phyloP scores from a whole-genome alignment of 2,329 filamentous ascomycete genomes.

The Tolypocladium amazonense region DNA sequence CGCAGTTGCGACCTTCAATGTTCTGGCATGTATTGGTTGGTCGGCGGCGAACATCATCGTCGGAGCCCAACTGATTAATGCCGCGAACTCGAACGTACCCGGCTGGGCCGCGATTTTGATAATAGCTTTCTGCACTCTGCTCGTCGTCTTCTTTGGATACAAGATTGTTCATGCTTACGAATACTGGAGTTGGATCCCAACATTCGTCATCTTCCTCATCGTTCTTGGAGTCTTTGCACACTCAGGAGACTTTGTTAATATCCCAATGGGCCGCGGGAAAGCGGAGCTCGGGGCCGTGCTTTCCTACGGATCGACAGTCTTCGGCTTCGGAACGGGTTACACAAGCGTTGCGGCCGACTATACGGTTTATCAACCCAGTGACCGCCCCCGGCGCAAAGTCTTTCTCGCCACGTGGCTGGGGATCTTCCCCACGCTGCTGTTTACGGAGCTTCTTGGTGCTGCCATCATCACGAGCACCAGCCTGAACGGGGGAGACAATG shows the following conservation, averaged over 20 bases:
- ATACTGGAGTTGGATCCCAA: neutral
- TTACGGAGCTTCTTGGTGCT: neutral
- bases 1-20: neutral
- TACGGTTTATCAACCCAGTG: neutral
- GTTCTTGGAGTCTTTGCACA: neutral
- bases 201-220: neutral
- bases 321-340: neutral
- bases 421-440: neutral
- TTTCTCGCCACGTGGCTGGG: neutral
- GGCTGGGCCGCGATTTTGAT: neutral
- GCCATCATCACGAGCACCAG: neutral
- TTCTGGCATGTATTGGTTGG: neutral
- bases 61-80: neutral
- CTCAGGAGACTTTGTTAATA: neutral
- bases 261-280: neutral
- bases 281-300: neutral
- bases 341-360: neutral
- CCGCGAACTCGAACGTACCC: neutral
- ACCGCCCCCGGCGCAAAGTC: neutral
- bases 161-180: neutral
- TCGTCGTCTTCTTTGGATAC: neutral
- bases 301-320: neutral
- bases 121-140: neutral
- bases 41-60: neutral
- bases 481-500: neutral